Evolutionary conservation across 2,329 filamentous ascomycete species (phyloP).

Genomic region (Leptographium wingfieldii): DNA sequence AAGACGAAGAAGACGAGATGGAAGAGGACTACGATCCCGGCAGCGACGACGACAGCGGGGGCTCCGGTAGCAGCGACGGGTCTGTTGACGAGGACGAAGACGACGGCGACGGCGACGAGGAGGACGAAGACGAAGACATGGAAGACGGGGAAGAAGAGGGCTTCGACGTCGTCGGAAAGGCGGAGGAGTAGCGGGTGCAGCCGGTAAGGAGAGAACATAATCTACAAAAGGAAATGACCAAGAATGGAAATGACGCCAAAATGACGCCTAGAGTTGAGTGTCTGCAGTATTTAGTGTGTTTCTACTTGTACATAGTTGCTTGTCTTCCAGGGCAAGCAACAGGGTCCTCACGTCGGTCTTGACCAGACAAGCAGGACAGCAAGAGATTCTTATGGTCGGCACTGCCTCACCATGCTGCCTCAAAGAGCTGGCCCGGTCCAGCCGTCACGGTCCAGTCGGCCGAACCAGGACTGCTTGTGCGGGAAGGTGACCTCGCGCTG

Average conservation of each 20-base stretch:
- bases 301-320: too few species aligned
- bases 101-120: conserved; percentile 27
- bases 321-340: too few species aligned
- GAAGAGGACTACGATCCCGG: conserved; percentile 57
- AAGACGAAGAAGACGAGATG: conserved; percentile 49
- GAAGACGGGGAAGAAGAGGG: conserved; percentile 1
- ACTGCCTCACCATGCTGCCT: conserved; percentile 2
- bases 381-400: too few species aligned
- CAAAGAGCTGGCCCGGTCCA: conserved; percentile 61
- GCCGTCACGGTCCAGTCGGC: conserved; percentile 65
- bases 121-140: conserved; percentile 17
- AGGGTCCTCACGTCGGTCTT: too few species aligned
- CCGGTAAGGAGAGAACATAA: neutral
- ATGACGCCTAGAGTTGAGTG: too few species aligned
- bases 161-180: neutral
- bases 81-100: conserved; percentile 41
- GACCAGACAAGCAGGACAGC: neutral
- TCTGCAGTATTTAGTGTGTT: too few species aligned
- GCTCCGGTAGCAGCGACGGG: conserved; percentile 36
- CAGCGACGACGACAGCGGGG: conserved; percentile 46
- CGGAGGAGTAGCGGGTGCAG: neutral
- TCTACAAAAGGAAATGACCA: neutral
- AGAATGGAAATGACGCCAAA: neutral
- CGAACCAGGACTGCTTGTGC: conserved; percentile 83
- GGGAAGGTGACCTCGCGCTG: conserved; percentile 78